Percentiles rank a stretch among this genome's conserved stretches.
Conservation (phyloP, 2,329 filamentous ascomycete genomes). For the Alternaria arbusti region DNA sequence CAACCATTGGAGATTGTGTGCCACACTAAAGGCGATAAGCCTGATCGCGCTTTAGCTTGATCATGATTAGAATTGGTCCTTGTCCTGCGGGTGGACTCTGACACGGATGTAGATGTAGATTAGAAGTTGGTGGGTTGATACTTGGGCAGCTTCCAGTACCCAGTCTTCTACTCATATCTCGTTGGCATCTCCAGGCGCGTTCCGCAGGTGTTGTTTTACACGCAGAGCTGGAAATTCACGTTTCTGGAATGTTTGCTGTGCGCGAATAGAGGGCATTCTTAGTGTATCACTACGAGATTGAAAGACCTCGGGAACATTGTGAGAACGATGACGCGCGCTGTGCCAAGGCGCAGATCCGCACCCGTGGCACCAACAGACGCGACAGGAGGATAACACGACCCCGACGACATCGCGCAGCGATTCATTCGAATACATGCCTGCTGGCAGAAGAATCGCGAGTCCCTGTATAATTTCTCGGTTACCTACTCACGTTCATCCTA, state of each 20-base stretch:
- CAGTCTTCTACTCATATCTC: neutral
- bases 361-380: neutral
- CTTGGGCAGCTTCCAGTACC: neutral
- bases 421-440: neutral
- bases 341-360: neutral
- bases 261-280: too few species aligned
- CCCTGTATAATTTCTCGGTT: neutral
- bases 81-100: neutral
- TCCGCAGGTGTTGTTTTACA: neutral
- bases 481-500: neutral
- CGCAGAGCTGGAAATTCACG: neutral
- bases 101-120: neutral
- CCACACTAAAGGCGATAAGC: neutral
- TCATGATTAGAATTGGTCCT: neutral
- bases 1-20: neutral
- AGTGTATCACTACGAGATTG: neutral
- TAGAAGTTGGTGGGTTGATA: neutral
- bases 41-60: neutral
- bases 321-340: neutral
- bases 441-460: neutral
- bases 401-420: neutral
- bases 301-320: neutral
- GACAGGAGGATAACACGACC: neutral
- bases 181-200: neutral
- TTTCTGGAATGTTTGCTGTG: neutral